Evolutionary conservation across 192 early-diverging fungal genomes (phyloP), one percentile per base, ranked within the genome.

Genomic region (Entomortierella beljakovae): DNA sequence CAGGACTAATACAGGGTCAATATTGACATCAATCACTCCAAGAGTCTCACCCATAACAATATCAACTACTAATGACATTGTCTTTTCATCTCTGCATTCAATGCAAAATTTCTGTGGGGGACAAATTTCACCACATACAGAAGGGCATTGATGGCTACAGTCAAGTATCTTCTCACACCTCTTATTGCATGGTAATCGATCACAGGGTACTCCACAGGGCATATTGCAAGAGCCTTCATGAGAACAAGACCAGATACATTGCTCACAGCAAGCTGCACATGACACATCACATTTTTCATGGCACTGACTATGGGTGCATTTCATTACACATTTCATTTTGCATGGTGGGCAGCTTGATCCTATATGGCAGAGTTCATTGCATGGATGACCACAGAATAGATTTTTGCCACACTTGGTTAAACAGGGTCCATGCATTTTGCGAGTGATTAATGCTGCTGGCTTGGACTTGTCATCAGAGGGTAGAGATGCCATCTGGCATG

Each of bases 121-220:
- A 28, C 80, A 86, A 6, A 20, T 59, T 37, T 88, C 81, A 1
- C 87, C 87, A 64, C 89, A 90, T 3, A 84, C 55, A 0, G 73
- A 81, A 11, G 76, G 55, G 68, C 87, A 88, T 8, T 60, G 64
- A 68, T 88, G 88, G 11, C 82, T 79, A 60, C 89, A 90, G 10
- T 38, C 11, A 26, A 90, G 54, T 33, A 0, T 15, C 42, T 82
- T 83, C 2, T 49, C 54, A 55, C 89, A 91, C 23, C 87, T 67
- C 42, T 64, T 29, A 59, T 87, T 82, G 40, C 89, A 91, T 0
- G 89, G 89, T 15, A 90, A 71, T 35, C 88, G 80, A 40, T 65
- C 66, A 33, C 89, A 91, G 10, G 89, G 89, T 20, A 74, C 82
- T 31, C 88, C 89, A 42, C 89, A 90, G 10, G 80, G 76, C 38